Percentiles rank a stretch among this genome's conserved stretches.
phyloP scores from a whole-genome alignment of 2,329 filamentous ascomycete species.

The Penicillium sp. region DNA sequence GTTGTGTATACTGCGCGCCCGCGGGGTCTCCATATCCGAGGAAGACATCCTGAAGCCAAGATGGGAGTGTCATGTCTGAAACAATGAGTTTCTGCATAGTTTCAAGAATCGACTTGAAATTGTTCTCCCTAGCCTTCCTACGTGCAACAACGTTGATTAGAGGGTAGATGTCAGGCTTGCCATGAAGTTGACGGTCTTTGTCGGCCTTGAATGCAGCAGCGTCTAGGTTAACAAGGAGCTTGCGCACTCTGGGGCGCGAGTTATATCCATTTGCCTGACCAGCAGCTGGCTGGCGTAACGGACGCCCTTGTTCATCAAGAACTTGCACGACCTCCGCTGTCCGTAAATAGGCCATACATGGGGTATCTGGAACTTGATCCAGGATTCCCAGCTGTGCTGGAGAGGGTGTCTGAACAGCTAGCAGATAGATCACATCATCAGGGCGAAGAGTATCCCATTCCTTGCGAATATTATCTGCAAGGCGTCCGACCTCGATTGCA shows the following conservation, averaged over 20 bases:
- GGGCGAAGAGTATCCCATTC: constrained; percentile 91
- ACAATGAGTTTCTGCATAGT: constrained; percentile 86
- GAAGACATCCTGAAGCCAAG: constrained; percentile 96
- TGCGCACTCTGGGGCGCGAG: constrained; percentile 65
- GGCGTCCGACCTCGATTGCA: constrained; percentile 76
- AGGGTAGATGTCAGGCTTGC: constrained; percentile 81
- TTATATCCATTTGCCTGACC: constrained; percentile 68
- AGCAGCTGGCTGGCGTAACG: constrained; percentile 63
- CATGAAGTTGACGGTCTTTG: constrained; percentile 66
- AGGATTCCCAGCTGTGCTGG: constrained; percentile 30
- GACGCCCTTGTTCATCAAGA: constrained; percentile 80
- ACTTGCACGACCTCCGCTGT: constrained; percentile 86
- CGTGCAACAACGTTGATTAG: constrained; percentile 85
- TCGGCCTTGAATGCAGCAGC: constrained; percentile 78
- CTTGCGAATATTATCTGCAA: constrained; percentile 75
- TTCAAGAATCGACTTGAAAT: constrained; percentile 92
- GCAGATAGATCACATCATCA: constrained; percentile 87
- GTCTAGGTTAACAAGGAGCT: constrained; percentile 82
- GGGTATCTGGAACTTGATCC: constrained; percentile 55
- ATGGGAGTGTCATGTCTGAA: constrained; percentile 82
- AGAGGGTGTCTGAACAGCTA: constrained; percentile 70
- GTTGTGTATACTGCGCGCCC: constrained; percentile 81
- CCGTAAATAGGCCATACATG: constrained; percentile 74
- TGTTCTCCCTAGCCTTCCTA: constrained; percentile 87
- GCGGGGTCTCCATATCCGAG: constrained; percentile 95